phyloP scores from a whole-genome alignment of 306 rosid species.

The Castanopsis chinensis region DNA sequence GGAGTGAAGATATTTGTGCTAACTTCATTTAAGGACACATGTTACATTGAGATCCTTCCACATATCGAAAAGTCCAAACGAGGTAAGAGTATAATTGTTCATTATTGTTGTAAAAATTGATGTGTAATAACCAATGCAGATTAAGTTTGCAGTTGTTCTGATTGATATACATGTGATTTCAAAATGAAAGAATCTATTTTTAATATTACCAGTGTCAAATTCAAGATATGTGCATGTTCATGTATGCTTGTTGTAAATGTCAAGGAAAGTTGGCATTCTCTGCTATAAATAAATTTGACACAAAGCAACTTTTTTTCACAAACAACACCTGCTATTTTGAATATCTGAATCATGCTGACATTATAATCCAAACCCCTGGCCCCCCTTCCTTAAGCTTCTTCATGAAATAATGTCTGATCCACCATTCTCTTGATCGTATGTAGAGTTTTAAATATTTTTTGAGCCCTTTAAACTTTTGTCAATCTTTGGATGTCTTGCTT shows the following conservation, averaged over 20 bases:
- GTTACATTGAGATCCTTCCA: slow-evolving; percentile 94
- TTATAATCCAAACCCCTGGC: background rate
- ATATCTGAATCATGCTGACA: background rate
- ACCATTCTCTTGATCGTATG: background rate
- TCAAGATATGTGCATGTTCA: background rate
- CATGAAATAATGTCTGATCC: background rate
- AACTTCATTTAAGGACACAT: slow-evolving; percentile 87
- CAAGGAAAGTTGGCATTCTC: background rate
- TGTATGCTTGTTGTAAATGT: background rate
- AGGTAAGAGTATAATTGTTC: slow-evolving; percentile 43
- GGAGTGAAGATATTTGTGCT: slow-evolving; percentile 92
- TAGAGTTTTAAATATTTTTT: background rate
- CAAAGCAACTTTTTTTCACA: background rate
- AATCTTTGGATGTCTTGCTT: background rate
- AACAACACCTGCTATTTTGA: background rate
- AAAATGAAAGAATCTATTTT: background rate
- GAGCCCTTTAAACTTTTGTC: background rate
- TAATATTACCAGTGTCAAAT: background rate
- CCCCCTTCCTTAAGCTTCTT: background rate
- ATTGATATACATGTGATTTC: background rate
- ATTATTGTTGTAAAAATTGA: background rate
- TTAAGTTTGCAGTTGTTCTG: background rate
- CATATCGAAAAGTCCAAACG: slow-evolving; percentile 63
- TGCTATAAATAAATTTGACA: background rate
- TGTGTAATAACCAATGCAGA: background rate